A percentile compares a stretch with the other conserved stretches of the same genome.
Conservation (phyloP, 345 rosid species). For the Gossypium longicalyx region DNA sequence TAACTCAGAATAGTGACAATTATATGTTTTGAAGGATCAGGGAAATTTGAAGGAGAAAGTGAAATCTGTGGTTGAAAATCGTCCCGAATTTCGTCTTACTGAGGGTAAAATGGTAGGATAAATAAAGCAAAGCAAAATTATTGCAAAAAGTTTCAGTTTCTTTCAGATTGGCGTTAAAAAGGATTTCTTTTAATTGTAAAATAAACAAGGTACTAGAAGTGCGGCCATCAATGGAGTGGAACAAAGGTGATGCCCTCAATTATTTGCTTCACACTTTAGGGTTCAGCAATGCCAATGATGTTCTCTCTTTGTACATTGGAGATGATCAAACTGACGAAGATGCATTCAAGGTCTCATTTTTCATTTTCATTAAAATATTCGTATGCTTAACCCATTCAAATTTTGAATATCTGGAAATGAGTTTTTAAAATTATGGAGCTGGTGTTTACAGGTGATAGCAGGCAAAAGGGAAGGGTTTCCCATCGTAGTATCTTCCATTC, state of each 20-base stretch:
- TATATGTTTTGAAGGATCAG: conserved; percentile 23
- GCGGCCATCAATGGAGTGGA: background rate
- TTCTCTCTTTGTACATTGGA: conserved; percentile 51
- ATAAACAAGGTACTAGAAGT: background rate
- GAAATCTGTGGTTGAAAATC: conserved; percentile 32
- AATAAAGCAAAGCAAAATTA: too few relatives aligned
- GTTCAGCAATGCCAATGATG: conserved; percentile 31
- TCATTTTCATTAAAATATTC: too few relatives aligned
- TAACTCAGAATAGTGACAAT: too few relatives aligned
- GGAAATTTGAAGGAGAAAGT: conserved; percentile 31
- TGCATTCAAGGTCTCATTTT: conserved; percentile 47
- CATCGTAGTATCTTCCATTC: conserved; percentile 44
- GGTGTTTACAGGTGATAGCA: conserved; percentile 32
- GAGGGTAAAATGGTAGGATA: conserved; percentile 46
- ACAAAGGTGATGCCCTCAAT: background rate
- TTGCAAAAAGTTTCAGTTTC: too few relatives aligned
- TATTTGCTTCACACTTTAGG: conserved; percentile 28
- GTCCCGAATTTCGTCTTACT: conserved; percentile 30
- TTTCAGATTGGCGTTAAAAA: background rate
- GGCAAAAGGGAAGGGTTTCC: conserved; percentile 40
- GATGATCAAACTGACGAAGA: conserved; percentile 66
- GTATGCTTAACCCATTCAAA: too few relatives aligned
- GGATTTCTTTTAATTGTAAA: too few relatives aligned
- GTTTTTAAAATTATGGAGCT: too few relatives aligned
- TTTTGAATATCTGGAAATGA: too few relatives aligned